Evolutionary conservation across 2,329 filamentous ascomycete genomes (phyloP), one percentile per base, ranked within the genome.

Genomic region (Phaeosphaeria sp.): DNA sequence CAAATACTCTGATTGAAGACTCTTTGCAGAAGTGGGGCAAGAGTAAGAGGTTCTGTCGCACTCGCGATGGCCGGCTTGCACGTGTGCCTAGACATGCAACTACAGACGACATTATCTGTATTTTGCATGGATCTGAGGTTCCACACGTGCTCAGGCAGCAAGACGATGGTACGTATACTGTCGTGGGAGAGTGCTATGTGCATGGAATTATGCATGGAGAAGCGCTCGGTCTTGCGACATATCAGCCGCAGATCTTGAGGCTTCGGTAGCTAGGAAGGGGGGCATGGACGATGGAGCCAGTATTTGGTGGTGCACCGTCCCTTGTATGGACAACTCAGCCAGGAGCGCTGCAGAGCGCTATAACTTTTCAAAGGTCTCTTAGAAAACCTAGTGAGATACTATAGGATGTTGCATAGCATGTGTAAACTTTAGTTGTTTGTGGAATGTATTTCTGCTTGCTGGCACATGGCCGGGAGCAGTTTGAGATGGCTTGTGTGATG

Each of bases 151-250:
- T 48, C 11, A 30, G 45, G 24, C 18, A 17, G n/a, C 24, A 30
- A 18, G 45, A 24, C 3, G 48, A 50, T 6, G 48, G 48, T 4
- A 21, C n/a, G 15, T 42, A 40, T 40, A 50, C 6, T 3, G 18
- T 50, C 15, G 15, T 50, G 20, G 48, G 48, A 18, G 48, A 50
- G 39, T 50, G 48, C 30, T 50, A 50, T 15, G 30, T 50, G 5
- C 48, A 50, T 25, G 48, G 48, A 4, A 30, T 50, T 8, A 50
- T 50, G 48, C 18, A 43, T 22, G 48, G 48, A 13, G 48, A 50
- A 33, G 48, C 48, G 21, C 21, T 50, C 30, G 30, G 11, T 7
- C 30, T 36, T 21, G 40, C 3, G n/a, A 20, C 5, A 43, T 43
- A 43, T 15, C 17, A 43, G 40, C 40, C 40, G n/a, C 40, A 43